Base-by-base conservation (phyloP, 176 grass and related monocot species). In the Eleusine indica region DNA sequence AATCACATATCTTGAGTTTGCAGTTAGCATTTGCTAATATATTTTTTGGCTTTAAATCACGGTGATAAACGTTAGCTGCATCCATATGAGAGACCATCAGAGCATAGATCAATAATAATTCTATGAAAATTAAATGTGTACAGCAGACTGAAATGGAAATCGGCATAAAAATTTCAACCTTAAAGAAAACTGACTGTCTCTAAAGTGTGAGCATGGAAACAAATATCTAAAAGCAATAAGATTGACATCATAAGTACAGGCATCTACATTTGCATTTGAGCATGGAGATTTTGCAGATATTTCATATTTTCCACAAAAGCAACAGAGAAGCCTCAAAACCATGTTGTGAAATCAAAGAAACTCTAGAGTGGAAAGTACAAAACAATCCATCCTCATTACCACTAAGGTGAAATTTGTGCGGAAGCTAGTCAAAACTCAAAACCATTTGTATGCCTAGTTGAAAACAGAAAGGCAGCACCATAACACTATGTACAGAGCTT, bases 41-140 rank as follows among this genome's bases (percentile, higher is more conserved):
- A 86, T 98, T 98, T 82, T 95, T 98, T 19, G 96, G 96, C 87
- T 98, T 98, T 66, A 98, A 85, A 85, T 98, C 96, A 22, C 96
- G 96, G 73, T 98, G 96, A 93, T 95, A 98, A 63, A 98, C 96
- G 82, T 93, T 98, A 88, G 96, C 96, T 98, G 92, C 80, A 93
- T 3, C 6, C 80, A 83, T 56, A 80, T 66, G 22, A 17, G 22
- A 67, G 70, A 52, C 63, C 43, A 76, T 89, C 62, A 90, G 62
- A 87, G 54, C 48, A 69, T 19, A 74, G 48, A 7, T 42, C 80
- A 72, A 71, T 9, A 71, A 17, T 46, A 49, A 35, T 2, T 43
- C 9, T 53, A 68, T 3, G 4, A 68, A 48, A 73, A 67, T 73
- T 66, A 67, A 83, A 29, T 88, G 60, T 29, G 65, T 77, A 21